phyloP scores from a whole-genome alignment of 305 asterid genomes.

The Fraxinus nigra region DNA sequence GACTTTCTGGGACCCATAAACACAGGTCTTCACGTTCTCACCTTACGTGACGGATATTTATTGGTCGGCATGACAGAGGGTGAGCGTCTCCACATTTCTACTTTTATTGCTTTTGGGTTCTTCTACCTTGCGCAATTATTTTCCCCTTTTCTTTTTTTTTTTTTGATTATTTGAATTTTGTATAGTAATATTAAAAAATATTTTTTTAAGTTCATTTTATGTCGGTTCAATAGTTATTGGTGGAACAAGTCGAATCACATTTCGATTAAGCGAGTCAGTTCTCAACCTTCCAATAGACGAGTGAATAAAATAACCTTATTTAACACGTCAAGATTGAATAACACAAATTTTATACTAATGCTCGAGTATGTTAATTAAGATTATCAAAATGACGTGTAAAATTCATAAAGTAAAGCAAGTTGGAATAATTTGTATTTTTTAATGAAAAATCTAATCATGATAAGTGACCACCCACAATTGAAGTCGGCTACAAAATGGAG shows the following conservation, averaged over 20 bases:
- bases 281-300: not conserved
- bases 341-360: not conserved
- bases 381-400: not conserved
- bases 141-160: not conserved
- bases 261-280: not conserved
- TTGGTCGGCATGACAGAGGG: constrained; percentile 29
- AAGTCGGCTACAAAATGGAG: constrained; percentile 31
- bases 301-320: no score
- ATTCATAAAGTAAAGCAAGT: not conserved
- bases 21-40: not conserved
- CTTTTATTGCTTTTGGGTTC: not conserved
- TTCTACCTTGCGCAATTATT: not conserved
- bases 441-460: not conserved
- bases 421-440: not conserved
- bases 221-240: not conserved
- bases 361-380: not conserved
- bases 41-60: constrained; percentile 17
- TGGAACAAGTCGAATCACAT: not conserved
- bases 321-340: not conserved
- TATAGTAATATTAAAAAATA: not conserved
- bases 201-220: no score
- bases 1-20: constrained; percentile 38
- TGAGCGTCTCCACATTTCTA: not conserved
- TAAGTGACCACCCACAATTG: constrained; percentile 9
- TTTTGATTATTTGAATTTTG: not conserved